phyloP scores from a whole-genome alignment of 2,329 filamentous ascomycete genomes.

The Metarhizium anisopliae region DNA sequence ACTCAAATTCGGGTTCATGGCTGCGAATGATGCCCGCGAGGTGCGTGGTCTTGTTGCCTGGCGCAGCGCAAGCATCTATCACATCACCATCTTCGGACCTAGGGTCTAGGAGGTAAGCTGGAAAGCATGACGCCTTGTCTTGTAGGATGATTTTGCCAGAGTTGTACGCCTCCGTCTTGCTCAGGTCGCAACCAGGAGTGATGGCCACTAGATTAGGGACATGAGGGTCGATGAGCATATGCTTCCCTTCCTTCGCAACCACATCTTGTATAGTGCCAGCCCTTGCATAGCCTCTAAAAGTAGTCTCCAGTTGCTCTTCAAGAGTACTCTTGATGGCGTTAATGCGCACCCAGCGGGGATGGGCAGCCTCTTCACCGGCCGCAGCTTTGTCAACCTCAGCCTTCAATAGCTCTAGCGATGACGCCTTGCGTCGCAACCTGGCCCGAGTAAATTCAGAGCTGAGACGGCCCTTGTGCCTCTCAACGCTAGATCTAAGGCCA shows the following conservation, averaged over 20 bases:
- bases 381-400: constrained; percentile 44
- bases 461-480: constrained; percentile 73
- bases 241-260: constrained; percentile 33
- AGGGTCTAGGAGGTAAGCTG: constrained; percentile 76
- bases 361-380: constrained; percentile 41
- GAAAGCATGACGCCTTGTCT: constrained; percentile 96
- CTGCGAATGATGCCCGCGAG: constrained; percentile 63
- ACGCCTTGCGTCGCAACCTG: constrained; percentile 61
- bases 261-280: constrained; percentile 50
- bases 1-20: constrained; percentile 27
- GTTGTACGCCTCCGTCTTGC: constrained; percentile 63
- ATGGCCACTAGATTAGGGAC: constrained; percentile 79
- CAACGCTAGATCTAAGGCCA: constrained; percentile 64
- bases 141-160: constrained; percentile 79
- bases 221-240: constrained; percentile 66
- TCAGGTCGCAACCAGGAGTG: constrained; percentile 62
- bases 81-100: constrained; percentile 60
- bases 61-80: constrained; percentile 89
- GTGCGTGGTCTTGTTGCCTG: constrained; percentile 96
- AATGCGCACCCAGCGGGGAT: constrained; percentile 87
- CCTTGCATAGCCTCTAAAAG: constrained; percentile 56
- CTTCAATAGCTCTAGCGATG: constrained; percentile 58
- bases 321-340: constrained; percentile 70
- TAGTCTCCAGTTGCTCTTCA: constrained; percentile 62
- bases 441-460: constrained; percentile 75